phyloP scores from a whole-genome alignment of 805 yeast species.

The Wickerhamiella shivajii region DNA sequence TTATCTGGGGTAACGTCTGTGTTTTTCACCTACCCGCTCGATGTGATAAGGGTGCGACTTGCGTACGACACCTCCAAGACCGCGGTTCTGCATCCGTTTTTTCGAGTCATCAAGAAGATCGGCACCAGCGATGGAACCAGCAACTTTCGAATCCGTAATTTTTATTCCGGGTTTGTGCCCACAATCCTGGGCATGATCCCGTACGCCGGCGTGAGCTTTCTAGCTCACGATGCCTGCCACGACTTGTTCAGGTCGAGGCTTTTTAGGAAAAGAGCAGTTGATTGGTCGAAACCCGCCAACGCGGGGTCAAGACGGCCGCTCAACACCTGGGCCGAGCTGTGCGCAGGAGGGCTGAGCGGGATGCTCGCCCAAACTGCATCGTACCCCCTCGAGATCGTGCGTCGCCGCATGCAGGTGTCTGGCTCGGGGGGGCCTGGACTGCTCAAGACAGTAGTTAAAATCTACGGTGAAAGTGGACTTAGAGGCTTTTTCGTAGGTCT shows the following conservation, averaged over 20 bases:
- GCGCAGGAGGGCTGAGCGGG: constrained; percentile 95
- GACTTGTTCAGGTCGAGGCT: constrained; percentile 59
- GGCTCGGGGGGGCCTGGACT: constrained; percentile 47
- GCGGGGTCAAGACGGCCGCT: constrained; percentile 43
- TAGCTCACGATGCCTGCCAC: constrained; percentile 83
- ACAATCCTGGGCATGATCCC: constrained; percentile 94
- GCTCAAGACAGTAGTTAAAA: constrained; percentile 17
- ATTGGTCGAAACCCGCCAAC: constrained; percentile 24
- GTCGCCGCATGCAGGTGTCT: constrained; percentile 93
- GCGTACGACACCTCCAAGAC: constrained; percentile 61
- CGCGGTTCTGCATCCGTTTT: constrained; percentile 19
- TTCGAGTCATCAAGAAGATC: constrained; percentile 21
- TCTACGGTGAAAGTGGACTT: constrained; percentile 61
- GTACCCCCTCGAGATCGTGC: constrained; percentile 87
- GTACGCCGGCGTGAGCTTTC: constrained; percentile 93
- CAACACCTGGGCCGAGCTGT: constrained; percentile 78
- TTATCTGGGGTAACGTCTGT: constrained; percentile 81
- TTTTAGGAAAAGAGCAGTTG: constrained; percentile 35
- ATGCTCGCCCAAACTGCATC: constrained; percentile 91
- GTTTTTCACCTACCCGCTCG: constrained; percentile 81
- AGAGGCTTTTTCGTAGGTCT: constrained; percentile 89
- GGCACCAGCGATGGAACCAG: constrained; percentile 13
- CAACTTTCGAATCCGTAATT: constrained; percentile 38
- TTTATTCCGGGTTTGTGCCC: constrained; percentile 88
- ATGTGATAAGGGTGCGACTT: constrained; percentile 74